phyloP scores from a whole-genome alignment of 1,139 yeast genomes.

The Sugiyamaella xylanicola region DNA sequence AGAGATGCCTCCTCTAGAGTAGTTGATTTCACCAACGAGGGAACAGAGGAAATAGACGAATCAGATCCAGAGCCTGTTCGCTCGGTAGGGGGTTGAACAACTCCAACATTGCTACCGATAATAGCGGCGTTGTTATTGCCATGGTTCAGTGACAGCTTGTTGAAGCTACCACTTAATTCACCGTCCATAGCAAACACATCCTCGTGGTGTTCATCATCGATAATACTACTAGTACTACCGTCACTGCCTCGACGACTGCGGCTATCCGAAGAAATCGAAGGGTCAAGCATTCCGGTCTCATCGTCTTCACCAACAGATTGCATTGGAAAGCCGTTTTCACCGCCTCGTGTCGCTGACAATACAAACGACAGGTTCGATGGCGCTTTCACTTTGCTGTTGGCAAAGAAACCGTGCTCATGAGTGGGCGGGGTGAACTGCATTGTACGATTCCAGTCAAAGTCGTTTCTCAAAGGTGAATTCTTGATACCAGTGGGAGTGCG shows the following conservation, averaged over 20 bases:
- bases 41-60: slow-evolving; percentile 34
- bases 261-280: not conserved
- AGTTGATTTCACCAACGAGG: slow-evolving; percentile 37
- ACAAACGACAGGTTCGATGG: slow-evolving; percentile 27
- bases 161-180: slow-evolving; percentile 23
- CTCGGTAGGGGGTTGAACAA: slow-evolving; percentile 12
- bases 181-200: slow-evolving; percentile 40
- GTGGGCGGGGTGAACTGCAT: slow-evolving; percentile 46
- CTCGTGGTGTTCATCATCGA: slow-evolving; percentile 25
- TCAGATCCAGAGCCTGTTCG: slow-evolving; percentile 25
- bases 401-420: slow-evolving; percentile 14
- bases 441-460: slow-evolving; percentile 40
- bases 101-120: not conserved
- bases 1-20: slow-evolving; percentile 18
- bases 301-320: slow-evolving; percentile 19
- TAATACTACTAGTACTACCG: slow-evolving; percentile 16
- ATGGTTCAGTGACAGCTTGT: slow-evolving; percentile 16
- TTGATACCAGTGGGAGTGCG: slow-evolving; percentile 42
- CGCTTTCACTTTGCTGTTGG: slow-evolving; percentile 23
- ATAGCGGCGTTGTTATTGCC: slow-evolving; percentile 19
- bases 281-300: not conserved
- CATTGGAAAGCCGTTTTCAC: slow-evolving; percentile 8
- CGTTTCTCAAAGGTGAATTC: slow-evolving; percentile 17
- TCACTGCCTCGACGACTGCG: slow-evolving; percentile 22
- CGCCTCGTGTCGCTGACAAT: slow-evolving; percentile 21